Conservation (phyloP, 1,139 yeast genomes). For the Suhomyces guaymorum region DNA sequence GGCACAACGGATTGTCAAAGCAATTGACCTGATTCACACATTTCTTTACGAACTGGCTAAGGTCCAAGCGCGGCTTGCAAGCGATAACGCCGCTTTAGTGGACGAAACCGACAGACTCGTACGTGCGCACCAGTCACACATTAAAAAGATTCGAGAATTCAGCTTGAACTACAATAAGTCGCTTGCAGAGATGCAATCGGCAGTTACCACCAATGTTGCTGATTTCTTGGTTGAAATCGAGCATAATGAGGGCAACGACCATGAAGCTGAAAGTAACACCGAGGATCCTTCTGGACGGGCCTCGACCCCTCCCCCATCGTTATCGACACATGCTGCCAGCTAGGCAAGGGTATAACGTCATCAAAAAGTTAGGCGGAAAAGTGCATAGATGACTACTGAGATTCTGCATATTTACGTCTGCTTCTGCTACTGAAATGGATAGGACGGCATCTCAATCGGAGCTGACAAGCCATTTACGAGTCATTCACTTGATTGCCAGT, state of each 20-base stretch:
- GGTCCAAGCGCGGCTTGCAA: slow-evolving; percentile 4
- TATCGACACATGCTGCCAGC: no score
- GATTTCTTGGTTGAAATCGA: slow-evolving; percentile 5
- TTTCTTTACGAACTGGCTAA: slow-evolving; percentile 5
- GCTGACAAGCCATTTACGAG: no score
- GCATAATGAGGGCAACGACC: slow-evolving; percentile 1
- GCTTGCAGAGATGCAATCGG: slow-evolving; percentile 4
- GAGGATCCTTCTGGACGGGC: no score
- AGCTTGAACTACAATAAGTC: slow-evolving; percentile 5
- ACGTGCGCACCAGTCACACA: slow-evolving; percentile 11
- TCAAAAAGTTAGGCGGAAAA: no score
- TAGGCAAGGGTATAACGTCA: no score
- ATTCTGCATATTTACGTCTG: no score
- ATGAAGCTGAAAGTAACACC: no score
- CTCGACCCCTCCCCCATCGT: no score
- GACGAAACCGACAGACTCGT: slow-evolving; percentile 14
- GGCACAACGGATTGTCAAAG: slow-evolving; percentile 1
- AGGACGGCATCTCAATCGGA: no score
- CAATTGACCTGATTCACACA: slow-evolving; percentile 6
- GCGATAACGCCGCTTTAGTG: slow-evolving; percentile 5
- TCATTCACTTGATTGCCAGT: no score
- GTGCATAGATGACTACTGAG: no score
- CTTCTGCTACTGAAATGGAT: no score
- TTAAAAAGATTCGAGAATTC: slow-evolving; percentile 9
- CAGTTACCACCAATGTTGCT: slow-evolving; percentile 3